Percentiles rank a stretch among this genome's conserved stretches.
These are phyloP conservation scores for Kalaharituber pfeilii DNA, from an alignment of 2,329 filamentous ascomycete genomes.

Conservation along the genomic window DNA sequence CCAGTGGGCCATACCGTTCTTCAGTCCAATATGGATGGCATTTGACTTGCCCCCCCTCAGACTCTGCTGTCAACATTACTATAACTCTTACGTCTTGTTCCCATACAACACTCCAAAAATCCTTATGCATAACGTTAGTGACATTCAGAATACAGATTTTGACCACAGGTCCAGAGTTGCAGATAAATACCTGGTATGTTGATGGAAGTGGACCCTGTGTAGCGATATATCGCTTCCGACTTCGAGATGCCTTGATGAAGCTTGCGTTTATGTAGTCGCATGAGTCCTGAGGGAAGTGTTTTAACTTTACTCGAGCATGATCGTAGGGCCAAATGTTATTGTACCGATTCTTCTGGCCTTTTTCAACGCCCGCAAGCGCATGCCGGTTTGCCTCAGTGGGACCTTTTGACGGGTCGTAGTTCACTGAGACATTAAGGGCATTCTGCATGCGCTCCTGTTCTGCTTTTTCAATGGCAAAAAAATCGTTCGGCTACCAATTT, in stretches of 20 bases:
- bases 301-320: conserved; percentile 69
- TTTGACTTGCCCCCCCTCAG: conserved; percentile 83
- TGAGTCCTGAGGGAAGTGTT: conserved; percentile 44
- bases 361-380: conserved; percentile 67
- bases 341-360: conserved; percentile 88
- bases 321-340: conserved; percentile 97
- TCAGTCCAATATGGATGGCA: conserved; percentile 86
- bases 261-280: conserved; percentile 97
- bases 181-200: conserved; percentile 56
- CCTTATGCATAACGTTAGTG: conserved; percentile 38
- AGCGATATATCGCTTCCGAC: conserved; percentile 86
- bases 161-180: conserved; percentile 4
- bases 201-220: conserved; percentile 84
- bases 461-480: conserved; percentile 58
- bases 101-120: conserved; percentile 97
- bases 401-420: conserved; percentile 32
- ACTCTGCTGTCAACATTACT: conserved; percentile 89
- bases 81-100: conserved; percentile 89
- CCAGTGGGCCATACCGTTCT: conserved; percentile 59
- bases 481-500: conserved; percentile 71
- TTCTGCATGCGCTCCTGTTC: conserved; percentile 90
- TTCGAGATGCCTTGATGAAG: conserved; percentile 59
- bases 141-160: conserved; percentile 22
- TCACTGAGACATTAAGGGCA: conserved; percentile 46
- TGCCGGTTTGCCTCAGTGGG: conserved; percentile 34